These are phyloP conservation scores for Taxillus chinensis DNA, from an alignment of 164 flowering plant species.

Conservation along the genomic window DNA sequence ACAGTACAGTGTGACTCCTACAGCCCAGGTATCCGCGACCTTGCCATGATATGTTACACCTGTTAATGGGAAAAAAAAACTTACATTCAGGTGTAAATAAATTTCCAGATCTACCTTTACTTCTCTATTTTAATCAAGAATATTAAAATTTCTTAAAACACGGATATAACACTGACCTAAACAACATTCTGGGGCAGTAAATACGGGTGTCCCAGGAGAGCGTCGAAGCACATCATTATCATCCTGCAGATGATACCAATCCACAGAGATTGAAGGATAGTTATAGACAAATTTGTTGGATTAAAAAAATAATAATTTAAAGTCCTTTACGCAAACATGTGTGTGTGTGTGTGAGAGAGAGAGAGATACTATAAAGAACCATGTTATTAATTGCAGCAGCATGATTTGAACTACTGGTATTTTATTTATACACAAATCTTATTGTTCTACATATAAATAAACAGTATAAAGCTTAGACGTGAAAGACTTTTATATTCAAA, in stretches of 20 bases:
- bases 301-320: no score
- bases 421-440: no score
- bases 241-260: constrained; percentile 36
- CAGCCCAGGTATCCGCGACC: constrained; percentile 95
- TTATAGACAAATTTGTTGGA: neutral
- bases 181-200: constrained; percentile 96
- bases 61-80: constrained; percentile 15
- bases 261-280: neutral
- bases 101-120: neutral
- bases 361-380: no score
- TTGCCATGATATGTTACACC: constrained; percentile 81
- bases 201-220: constrained; percentile 76
- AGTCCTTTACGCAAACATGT: no score
- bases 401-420: no score
- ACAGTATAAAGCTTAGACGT: no score
- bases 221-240: constrained; percentile 88
- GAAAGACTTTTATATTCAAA: neutral
- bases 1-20: constrained; percentile 83
- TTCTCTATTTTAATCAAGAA: neutral
- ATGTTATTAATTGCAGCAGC: no score
- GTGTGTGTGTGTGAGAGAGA: no score
- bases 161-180: constrained; percentile 24
- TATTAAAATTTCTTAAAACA: neutral
- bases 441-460: no score
- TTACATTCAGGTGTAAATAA: neutral